These are phyloP conservation scores for Nemania abortiva DNA, from an alignment of 2,329 filamentous ascomycete species.

Conservation along the genomic window DNA sequence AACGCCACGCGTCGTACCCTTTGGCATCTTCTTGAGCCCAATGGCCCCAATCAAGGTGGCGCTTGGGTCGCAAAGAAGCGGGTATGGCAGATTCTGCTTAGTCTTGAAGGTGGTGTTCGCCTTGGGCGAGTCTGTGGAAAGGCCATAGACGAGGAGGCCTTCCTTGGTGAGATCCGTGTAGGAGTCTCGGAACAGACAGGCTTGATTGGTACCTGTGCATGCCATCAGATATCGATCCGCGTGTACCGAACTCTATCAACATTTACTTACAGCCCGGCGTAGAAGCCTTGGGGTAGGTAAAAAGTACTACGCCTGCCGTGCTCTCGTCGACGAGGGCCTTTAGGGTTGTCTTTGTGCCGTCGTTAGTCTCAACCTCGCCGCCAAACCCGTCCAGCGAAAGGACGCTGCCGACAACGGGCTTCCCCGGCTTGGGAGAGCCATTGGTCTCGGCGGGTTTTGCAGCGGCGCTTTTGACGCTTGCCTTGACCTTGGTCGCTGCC, in stretches of 20 bases:
- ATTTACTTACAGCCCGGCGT: constrained; percentile 87
- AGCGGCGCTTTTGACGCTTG: constrained; percentile 46
- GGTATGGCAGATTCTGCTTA: constrained; percentile 90
- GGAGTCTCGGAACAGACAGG: constrained; percentile 90
- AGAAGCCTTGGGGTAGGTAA: constrained; percentile 95
- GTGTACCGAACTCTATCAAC: constrained; percentile 13
- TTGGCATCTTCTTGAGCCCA: constrained; percentile 87
- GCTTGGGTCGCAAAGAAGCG: constrained; percentile 84
- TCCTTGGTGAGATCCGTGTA: constrained; percentile 80
- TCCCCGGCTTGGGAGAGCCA: constrained; percentile 53
- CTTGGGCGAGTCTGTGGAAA: constrained; percentile 88
- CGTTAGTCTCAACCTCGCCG: constrained; percentile 84
- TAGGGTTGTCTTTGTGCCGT: constrained; percentile 82
- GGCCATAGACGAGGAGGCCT: constrained; percentile 88
- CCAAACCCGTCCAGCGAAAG: constrained; percentile 71
- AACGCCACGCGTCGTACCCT: constrained; percentile 85
- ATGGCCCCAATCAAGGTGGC: constrained; percentile 84
- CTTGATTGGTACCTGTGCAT: constrained; percentile 85
- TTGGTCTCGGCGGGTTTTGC: constrained; percentile 49
- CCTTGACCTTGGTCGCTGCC: constrained; percentile 55
- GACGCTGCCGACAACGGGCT: constrained; percentile 66
- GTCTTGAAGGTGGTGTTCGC: constrained; percentile 93
- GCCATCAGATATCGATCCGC: constrained; percentile 23
- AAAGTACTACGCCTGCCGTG: constrained; percentile 87
- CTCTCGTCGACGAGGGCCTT: constrained; percentile 85